Percentiles rank a stretch among this genome's conserved stretches.
phyloP scores from a whole-genome alignment of 1,284 basidiomycete species.

The Ustilago trichophora region DNA sequence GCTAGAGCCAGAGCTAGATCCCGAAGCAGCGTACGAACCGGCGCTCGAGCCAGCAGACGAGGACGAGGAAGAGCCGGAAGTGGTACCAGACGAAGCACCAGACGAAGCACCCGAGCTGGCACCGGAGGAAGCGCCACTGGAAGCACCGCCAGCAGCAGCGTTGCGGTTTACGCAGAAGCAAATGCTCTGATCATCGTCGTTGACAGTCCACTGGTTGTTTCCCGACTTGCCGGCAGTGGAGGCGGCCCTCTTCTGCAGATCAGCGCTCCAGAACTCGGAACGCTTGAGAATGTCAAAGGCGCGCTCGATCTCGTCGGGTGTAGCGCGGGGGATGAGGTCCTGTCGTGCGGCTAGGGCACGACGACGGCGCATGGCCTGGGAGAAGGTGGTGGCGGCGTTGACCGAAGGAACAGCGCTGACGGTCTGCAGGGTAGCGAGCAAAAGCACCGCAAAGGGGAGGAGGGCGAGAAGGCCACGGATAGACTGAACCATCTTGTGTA shows the following conservation, averaged over 20 bases:
- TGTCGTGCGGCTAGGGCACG: constrained; percentile 11
- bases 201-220: constrained; percentile 23
- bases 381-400: not conserved
- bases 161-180: constrained; percentile 37
- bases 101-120: not conserved
- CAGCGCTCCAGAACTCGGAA: constrained; percentile 10
- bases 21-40: not conserved
- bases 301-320: constrained; percentile 15
- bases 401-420: not conserved
- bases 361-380: constrained; percentile 17
- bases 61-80: not conserved
- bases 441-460: constrained; percentile 6
- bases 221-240: constrained; percentile 13
- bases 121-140: not conserved
- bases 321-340: constrained; percentile 20
- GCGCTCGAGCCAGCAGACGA: not conserved
- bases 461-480: constrained; percentile 12
- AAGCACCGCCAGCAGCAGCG: not conserved
- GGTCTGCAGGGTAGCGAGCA: constrained; percentile 3
- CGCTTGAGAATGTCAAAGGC: constrained; percentile 30
- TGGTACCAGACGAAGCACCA: not conserved
- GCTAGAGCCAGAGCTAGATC: not conserved
- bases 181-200: constrained; percentile 24
- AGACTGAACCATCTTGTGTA: constrained; percentile 14
- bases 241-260: constrained; percentile 15